Conservation (phyloP, 1,284 basidiomycete genomes). For the Schizophyllum amplum region DNA sequence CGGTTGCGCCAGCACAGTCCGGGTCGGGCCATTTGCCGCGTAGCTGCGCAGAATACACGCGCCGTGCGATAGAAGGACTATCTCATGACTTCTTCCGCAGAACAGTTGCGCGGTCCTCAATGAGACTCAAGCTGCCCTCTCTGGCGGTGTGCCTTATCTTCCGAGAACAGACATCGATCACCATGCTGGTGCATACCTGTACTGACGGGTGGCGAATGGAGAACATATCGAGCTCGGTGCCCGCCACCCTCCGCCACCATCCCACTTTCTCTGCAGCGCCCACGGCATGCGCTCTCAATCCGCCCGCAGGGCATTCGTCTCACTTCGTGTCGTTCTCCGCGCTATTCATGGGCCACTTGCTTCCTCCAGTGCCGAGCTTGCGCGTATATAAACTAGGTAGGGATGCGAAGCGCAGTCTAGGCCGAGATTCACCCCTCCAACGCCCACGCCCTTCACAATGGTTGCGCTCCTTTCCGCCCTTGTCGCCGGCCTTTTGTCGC, state of each 20-base stretch:
- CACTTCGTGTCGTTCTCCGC: too few species aligned
- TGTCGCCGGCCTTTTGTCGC: slow-evolving; percentile 12
- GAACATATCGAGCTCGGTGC: background rate
- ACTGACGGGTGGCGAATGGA: background rate
- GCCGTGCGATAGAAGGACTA: background rate
- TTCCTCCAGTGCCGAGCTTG: background rate
- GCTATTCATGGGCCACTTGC: background rate
- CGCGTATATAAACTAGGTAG: background rate
- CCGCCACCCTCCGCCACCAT: too few species aligned
- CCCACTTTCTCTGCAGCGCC: background rate
- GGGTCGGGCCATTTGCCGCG: background rate
- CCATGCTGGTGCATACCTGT: background rate
- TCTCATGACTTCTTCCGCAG: background rate
- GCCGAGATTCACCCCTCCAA: background rate
- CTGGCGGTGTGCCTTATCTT: background rate
- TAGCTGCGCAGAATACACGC: background rate
- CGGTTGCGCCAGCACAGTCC: background rate
- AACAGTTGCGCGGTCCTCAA: background rate
- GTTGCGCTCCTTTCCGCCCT: slow-evolving; percentile 10
- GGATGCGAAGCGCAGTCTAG: too few species aligned
- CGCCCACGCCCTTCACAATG: slow-evolving; percentile 7
- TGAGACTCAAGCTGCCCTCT: background rate
- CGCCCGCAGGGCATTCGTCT: too few species aligned
- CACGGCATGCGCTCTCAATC: background rate
- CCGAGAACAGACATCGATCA: background rate